These are phyloP conservation scores for Narthecium ossifragum DNA, from an alignment of 106 monocot species.

Conservation along the genomic window DNA sequence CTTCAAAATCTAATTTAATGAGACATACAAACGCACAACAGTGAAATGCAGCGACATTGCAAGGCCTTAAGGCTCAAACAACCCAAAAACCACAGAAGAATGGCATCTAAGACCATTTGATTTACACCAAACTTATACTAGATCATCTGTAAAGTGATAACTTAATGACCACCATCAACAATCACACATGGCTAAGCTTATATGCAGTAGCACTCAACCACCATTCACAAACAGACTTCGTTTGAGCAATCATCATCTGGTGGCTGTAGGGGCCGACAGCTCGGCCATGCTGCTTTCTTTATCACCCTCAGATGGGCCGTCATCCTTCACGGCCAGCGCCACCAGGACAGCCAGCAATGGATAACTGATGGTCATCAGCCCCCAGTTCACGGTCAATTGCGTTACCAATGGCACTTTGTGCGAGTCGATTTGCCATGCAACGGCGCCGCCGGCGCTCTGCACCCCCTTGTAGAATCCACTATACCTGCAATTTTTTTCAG, in stretches of 20 bases:
- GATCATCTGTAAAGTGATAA: too few species aligned
- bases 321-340: slow-evolving; percentile 58
- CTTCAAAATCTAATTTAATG: too few species aligned
- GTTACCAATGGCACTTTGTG: slow-evolving; percentile 41
- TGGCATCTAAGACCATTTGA: too few species aligned
- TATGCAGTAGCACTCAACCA: too few species aligned
- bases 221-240: neutral
- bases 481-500: slow-evolving; percentile 33
- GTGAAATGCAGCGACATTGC: too few species aligned
- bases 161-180: too few species aligned
- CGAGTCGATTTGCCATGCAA: slow-evolving; percentile 74
- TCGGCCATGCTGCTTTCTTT: slow-evolving; percentile 10
- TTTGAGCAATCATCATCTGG: neutral
- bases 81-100: too few species aligned
- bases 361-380: slow-evolving; percentile 65
- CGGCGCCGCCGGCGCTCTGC: slow-evolving; percentile 79
- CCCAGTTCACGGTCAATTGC: slow-evolving; percentile 75
- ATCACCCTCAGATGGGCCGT: neutral
- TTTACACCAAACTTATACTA: too few species aligned
- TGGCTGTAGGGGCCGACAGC: neutral
- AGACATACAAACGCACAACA: too few species aligned
- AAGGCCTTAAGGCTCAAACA: too few species aligned
- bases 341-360: slow-evolving; percentile 60
- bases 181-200: too few species aligned
- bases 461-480: slow-evolving; percentile 85